Evolutionary conservation across 129 eudicot species (phyloP).

Genomic region (Cynara cardunculus): DNA sequence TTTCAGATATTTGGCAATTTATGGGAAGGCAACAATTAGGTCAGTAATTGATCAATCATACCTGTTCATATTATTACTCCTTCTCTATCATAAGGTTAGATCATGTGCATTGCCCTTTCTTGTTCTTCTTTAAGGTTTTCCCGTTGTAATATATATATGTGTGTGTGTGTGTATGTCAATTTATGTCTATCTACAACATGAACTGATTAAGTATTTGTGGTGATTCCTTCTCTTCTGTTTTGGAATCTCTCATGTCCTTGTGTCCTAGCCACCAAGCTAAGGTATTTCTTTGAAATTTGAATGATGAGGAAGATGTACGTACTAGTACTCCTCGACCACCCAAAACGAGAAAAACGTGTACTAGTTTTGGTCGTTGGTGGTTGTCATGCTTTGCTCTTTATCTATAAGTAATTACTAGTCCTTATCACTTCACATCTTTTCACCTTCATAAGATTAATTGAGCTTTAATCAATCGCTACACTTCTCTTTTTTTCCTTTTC

Average conservation of each 20-base stretch:
- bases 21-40: slow-evolving; percentile 30
- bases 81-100: slow-evolving; percentile 2
- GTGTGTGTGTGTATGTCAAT: not conserved
- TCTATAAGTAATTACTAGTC: not conserved
- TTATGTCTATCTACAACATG: not conserved
- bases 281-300: slow-evolving; percentile 2
- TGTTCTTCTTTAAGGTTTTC: not conserved
- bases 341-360: slow-evolving; percentile 2
- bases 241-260: slow-evolving; percentile 2
- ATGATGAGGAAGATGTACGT: slow-evolving; percentile 1
- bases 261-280: not conserved
- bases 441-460: not conserved
- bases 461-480: not conserved
- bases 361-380: not conserved
- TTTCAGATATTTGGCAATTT: slow-evolving; percentile 22
- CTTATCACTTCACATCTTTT: not conserved
- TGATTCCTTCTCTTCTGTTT: slow-evolving; percentile 3
- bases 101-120: not conserved
- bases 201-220: not conserved
- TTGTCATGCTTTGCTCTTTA: not conserved
- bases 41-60: not conserved
- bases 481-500: not conserved
- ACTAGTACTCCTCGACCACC: slow-evolving; percentile 15
- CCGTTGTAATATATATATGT: not conserved
- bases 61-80: not conserved